Conservation (phyloP, 176 grass and related monocot species). For the Oryza australiensis region DNA sequence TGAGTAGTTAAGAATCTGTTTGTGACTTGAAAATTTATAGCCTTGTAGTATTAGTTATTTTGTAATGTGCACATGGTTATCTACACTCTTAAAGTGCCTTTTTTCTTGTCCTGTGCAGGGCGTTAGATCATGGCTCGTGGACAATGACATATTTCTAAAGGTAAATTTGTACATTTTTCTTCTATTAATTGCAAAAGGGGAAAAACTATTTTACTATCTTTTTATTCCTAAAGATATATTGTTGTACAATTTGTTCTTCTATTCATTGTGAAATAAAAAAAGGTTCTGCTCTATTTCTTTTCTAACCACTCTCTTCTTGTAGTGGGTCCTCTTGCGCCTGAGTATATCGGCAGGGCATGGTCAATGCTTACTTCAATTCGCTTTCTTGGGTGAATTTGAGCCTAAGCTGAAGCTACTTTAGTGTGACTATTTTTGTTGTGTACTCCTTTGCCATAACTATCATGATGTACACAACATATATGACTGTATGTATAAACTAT, state of each 20-base stretch:
- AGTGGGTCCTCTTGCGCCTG: conserved; percentile 90
- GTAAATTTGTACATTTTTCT: conserved; percentile 30
- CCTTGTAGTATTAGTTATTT: not conserved
- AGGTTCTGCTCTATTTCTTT: not conserved
- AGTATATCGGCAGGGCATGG: conserved; percentile 80
- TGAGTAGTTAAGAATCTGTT: not conserved
- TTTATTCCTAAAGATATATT: not conserved
- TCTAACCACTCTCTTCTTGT: conserved; percentile 20
- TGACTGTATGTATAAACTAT: too few relatives aligned
- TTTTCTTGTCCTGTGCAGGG: conserved; percentile 46
- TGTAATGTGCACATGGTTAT: too few relatives aligned
- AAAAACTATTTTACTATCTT: too few relatives aligned
- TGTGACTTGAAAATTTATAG: too few relatives aligned
- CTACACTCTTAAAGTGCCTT: not conserved
- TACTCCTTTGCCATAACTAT: too few relatives aligned
- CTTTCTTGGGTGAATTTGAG: conserved; percentile 34
- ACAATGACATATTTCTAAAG: conserved; percentile 77
- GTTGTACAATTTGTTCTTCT: not conserved
- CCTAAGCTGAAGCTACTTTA: conserved; percentile 60
- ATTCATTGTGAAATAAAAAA: too few relatives aligned
- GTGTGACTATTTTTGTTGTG: too few relatives aligned
- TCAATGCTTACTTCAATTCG: conserved; percentile 27
- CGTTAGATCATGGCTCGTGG: conserved; percentile 76
- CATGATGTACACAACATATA: too few relatives aligned
- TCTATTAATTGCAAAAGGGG: too few relatives aligned